A percentile compares a stretch with the other conserved stretches of the same genome.
These are phyloP conservation scores for Dothidotthia symphoricarpi DNA, from an alignment of 2,329 filamentous ascomycete genomes.

Conservation along the genomic window DNA sequence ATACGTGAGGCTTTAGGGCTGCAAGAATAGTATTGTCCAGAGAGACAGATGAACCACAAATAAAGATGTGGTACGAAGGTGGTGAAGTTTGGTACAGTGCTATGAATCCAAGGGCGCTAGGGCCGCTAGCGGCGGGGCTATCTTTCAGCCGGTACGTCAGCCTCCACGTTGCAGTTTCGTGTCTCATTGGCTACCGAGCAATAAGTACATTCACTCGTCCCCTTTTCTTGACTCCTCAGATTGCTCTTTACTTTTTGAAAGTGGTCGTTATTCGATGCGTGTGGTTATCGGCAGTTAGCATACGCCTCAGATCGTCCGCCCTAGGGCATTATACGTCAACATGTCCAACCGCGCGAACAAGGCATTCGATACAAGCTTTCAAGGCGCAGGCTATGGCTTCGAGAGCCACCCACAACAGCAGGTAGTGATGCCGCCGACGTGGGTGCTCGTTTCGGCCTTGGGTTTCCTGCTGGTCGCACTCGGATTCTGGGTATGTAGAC, in stretches of 20 bases:
- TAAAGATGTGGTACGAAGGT: too few relatives aligned
- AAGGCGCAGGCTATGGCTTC: constrained; percentile 28
- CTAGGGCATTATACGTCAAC: constrained; percentile 8
- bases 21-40: too few relatives aligned
- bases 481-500: constrained; percentile 30
- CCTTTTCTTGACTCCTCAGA: not conserved
- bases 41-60: too few relatives aligned
- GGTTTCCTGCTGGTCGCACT: constrained; percentile 26
- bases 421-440: constrained; percentile 35
- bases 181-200: constrained; percentile 24
- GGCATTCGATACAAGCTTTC: constrained; percentile 25
- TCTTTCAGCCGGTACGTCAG: constrained; percentile 20
- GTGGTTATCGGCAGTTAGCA: constrained; percentile 17
- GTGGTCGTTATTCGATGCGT: constrained; percentile 19
- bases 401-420: constrained; percentile 21
- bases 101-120: too few relatives aligned
- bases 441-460: constrained; percentile 29
- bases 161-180: constrained; percentile 40
- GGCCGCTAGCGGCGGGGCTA: not conserved
- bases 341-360: constrained; percentile 19
- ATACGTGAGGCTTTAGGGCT: too few relatives aligned
- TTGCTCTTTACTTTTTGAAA: constrained; percentile 3
- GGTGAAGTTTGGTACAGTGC: too few relatives aligned
- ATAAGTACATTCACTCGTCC: constrained; percentile 10
- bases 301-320: constrained; percentile 11